Conservation (phyloP, 2,329 filamentous ascomycete genomes). For the Aureobasidium sp. region DNA sequence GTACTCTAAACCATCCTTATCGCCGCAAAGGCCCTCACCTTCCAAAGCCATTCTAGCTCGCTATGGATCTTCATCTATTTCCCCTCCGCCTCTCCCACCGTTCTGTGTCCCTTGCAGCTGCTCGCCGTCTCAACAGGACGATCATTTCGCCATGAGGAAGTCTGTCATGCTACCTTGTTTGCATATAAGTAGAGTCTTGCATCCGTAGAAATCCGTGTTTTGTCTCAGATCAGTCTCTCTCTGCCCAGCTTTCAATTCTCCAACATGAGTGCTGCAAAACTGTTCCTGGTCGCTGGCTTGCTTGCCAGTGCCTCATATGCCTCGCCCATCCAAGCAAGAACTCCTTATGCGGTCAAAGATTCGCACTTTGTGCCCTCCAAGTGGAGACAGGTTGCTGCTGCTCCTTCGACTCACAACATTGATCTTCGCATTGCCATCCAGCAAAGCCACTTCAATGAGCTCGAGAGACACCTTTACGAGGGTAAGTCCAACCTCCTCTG, state of each 20-base stretch:
- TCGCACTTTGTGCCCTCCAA: constrained; percentile 42
- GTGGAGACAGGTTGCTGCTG: constrained; percentile 42
- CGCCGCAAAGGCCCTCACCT: not conserved
- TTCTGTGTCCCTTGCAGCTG: not conserved
- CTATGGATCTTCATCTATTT: not conserved
- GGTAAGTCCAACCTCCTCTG: constrained; percentile 26
- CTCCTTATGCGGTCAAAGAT: constrained; percentile 47
- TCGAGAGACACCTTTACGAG: constrained; percentile 48
- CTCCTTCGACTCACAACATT: constrained; percentile 41
- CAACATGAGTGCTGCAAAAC: constrained; percentile 8
- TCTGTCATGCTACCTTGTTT: not conserved
- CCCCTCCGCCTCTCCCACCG: not conserved
- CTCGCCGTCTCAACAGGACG: not conserved
- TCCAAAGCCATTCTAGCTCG: constrained; percentile 1
- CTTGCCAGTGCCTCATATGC: constrained; percentile 1
- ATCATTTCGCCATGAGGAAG: not conserved
- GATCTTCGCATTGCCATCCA: constrained; percentile 51
- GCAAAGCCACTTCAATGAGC: constrained; percentile 46
- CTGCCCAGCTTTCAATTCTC: not conserved
- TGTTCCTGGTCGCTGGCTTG: constrained; percentile 9
- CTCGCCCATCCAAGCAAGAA: constrained; percentile 17
- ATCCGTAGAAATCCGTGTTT: not conserved
- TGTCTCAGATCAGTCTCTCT: not conserved
- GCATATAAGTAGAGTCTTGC: not conserved
- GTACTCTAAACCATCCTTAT: constrained; percentile 1